Conservation (phyloP, 306 rosid species). For the Psophocarpus tetragonolobus region DNA sequence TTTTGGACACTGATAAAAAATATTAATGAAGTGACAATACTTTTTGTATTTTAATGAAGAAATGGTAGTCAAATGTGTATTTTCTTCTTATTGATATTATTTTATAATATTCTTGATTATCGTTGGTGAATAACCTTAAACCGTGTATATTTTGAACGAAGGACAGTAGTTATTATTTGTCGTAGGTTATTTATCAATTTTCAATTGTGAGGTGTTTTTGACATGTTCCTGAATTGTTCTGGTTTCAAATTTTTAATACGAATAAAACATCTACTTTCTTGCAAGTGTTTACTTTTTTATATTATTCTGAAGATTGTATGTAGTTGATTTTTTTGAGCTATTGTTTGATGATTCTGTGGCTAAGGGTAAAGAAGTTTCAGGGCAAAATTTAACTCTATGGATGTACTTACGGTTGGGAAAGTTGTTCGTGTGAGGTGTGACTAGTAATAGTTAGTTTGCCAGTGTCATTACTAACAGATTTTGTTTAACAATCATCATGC, state of each 20-base stretch:
- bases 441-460: neutral
- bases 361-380: conserved; percentile 4
- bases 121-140: neutral
- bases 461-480: neutral
- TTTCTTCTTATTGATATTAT: neutral
- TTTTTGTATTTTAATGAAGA: neutral
- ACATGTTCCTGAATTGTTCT: neutral
- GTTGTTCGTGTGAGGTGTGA: neutral
- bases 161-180: neutral
- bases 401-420: neutral
- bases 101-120: neutral
- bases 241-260: conserved; percentile 9
- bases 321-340: neutral
- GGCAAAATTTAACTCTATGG: neutral
- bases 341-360: conserved; percentile 1
- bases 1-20: neutral
- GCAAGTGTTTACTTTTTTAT: conserved; percentile 5
- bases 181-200: conserved; percentile 23
- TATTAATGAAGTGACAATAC: neutral
- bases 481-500: neutral
- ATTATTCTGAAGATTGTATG: conserved; percentile 13
- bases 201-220: neutral
- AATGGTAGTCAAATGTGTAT: conserved; percentile 14
- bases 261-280: conserved; percentile 11
- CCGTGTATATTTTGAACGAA: neutral